phyloP scores from a whole-genome alignment of 345 rosid genomes.

The Crucihimalaya himalaica region DNA sequence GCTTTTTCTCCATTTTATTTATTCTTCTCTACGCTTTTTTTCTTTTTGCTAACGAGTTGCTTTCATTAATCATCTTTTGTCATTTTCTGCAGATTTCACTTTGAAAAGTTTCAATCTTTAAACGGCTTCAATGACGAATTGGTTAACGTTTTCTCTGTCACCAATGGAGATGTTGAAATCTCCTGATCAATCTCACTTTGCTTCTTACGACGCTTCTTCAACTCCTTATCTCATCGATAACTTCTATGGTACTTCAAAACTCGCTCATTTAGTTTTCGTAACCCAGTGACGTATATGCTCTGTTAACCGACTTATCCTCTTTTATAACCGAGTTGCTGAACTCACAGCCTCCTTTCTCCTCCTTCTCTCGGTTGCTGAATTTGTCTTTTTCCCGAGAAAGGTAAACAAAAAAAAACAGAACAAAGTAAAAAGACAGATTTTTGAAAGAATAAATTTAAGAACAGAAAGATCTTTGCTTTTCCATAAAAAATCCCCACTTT shows the following conservation, averaged over 20 bases:
- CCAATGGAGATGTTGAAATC: constrained; percentile 87
- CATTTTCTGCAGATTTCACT: constrained; percentile 14
- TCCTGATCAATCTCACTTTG: constrained; percentile 55
- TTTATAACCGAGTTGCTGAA: constrained; percentile 21
- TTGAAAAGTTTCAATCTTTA: constrained; percentile 11
- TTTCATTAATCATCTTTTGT: constrained; percentile 12
- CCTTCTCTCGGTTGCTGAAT: constrained; percentile 21
- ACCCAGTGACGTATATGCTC: not conserved
- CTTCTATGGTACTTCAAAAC: constrained; percentile 50
- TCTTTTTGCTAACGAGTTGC: not conserved
- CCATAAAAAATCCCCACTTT: not conserved
- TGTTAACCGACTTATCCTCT: constrained; percentile 23
- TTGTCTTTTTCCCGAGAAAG: constrained; percentile 28
- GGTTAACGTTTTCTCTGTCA: constrained; percentile 85
- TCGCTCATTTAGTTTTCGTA: not conserved
- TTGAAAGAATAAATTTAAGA: not conserved
- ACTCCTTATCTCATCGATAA: constrained; percentile 71
- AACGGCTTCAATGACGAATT: constrained; percentile 67
- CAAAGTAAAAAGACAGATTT: not conserved
- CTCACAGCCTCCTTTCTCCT: constrained; percentile 22
- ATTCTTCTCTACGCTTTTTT: not conserved
- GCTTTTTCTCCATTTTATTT: not conserved
- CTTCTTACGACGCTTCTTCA: constrained; percentile 53
- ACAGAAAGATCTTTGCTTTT: not conserved
- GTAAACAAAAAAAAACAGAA: not conserved